Evolutionary conservation across 345 rosid species (phyloP).

Genomic region (Syzygium oleosum): DNA sequence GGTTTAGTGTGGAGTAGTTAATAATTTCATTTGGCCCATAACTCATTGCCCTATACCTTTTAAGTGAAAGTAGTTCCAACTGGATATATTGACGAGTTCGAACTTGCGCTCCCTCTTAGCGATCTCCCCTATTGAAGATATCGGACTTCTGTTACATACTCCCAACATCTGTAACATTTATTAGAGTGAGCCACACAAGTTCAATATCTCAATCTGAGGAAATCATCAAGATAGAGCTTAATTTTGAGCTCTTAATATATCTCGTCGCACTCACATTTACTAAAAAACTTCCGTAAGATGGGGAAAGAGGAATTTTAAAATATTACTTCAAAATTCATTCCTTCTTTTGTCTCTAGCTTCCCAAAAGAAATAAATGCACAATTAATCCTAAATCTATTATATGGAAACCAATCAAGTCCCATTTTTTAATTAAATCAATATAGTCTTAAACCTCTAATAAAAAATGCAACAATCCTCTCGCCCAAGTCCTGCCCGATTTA

Average conservation of each 20-base stretch:
- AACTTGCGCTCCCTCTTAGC: rapidly evolving
- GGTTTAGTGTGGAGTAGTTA: rapidly evolving
- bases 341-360: background rate
- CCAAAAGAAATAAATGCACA: background rate
- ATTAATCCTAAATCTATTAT: rapidly evolving
- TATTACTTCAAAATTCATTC: background rate
- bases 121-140: rapidly evolving
- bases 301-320: background rate
- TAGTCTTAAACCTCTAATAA: background rate
- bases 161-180: rapidly evolving
- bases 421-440: background rate
- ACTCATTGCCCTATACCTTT: background rate
- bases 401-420: rapidly evolving
- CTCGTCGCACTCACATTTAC: background rate
- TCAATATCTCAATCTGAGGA: background rate
- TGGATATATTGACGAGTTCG: rapidly evolving
- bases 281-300: background rate
- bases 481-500: background rate
- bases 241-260: background rate
- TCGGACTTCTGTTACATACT: rapidly evolving
- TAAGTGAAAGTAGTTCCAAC: background rate
- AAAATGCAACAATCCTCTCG: background rate
- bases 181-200: background rate
- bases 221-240: background rate
- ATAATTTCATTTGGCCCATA: rapidly evolving